Base-by-base conservation (phyloP, 768 basidiomycete genomes). In the Neoboletus magnificus region DNA sequence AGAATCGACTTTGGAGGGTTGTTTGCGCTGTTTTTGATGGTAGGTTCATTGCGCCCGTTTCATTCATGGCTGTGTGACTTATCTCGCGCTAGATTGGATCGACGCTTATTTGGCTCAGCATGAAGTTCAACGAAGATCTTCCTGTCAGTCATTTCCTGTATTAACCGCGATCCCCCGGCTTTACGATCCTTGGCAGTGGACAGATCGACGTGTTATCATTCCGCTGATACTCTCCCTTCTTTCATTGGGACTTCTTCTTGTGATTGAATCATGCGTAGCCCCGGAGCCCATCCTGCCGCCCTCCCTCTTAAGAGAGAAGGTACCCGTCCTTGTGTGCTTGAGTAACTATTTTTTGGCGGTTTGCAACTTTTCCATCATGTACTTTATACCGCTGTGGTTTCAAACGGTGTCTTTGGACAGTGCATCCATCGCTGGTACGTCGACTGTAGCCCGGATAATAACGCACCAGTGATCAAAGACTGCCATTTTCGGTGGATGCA, bases 331-430 rank as follows among this genome's bases (percentile, higher is more conserved):
- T 8, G 52, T 57, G 12, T 9, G 30, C 41, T 30, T 48, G 30
- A 61, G 59, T 13, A 62, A 50, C 32, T 54, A 18, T 18, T 61
- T 61, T 32, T 1, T 48, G n/a, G 33, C 41, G 3, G 11, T 51
- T 25, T 56, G 59, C 61, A 62, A 62, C 48, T 61, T 54, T 27
- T 53, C 52, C 2, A 36, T 61, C 32, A 62, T 51, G 41, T 62
- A 53, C 46, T 62, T 62, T 23, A 18, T 62, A 27, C 59, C 61
- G 1, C 6, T 62, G 20, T 62, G 61, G 61, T 62, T 62, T 36
- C 44, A 62, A 32, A 61, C 55, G 0, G 61, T 62, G 4, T 20
- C 52, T 15, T 40, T 57, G 54, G 46, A 56, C 2, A 62, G 49
- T 37, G 59, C 55, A 25, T 46, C 55, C 3, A 48, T 36, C 2